Base-by-base conservation (phyloP, 805 yeast genomes). In the Candida sonorensis region DNA sequence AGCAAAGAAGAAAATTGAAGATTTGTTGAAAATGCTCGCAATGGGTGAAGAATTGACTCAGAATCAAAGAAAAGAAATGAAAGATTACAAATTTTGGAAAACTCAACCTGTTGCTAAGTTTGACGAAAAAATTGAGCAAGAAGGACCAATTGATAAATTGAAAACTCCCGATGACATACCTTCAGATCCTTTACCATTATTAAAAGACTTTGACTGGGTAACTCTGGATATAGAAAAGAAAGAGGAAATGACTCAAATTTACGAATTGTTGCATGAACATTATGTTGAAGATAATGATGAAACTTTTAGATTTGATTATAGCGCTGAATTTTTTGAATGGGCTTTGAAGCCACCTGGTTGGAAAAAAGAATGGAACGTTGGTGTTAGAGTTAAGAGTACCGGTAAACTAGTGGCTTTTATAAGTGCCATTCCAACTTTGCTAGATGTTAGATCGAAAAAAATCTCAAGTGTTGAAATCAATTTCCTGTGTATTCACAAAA, bases 251-350 rank as follows among this genome's bases (percentile, higher is more conserved):
- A 74, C 76, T 35, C 95, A 90, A 49, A 79, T 92, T 7, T 81
- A 85, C 57, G 69, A 75, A 18, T 65, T 92, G 34, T 66, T 92
- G 36, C 82, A 84, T 56, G 92, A 83, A 37, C 84, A 92, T 60
- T 92, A 92, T 53, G 95, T 92, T 13, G 98, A 92, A 59, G 98
- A 92, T 56, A 77, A 77, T 33, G 96, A 88, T 51, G 88, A 92
- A 27, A 75, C 86, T 2, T 87, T 92, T 64, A 72, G 98, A 51
- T 90, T 92, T 66, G 84, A 85, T 45, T 92, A 92, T 59, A 72
- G 87, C 0, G 73, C 77, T 19, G 80, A 75, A 19, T 90, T 92
- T 50, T 73, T 92, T 53, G 71, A 78, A 46, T 92, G 97, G 97
- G 95, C 96, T 1, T 66, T 92, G 46, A 81, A 81, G 42, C 84